Base-by-base conservation (phyloP, 176 grass and related monocot species). In the Chrysopogon serrulatus region DNA sequence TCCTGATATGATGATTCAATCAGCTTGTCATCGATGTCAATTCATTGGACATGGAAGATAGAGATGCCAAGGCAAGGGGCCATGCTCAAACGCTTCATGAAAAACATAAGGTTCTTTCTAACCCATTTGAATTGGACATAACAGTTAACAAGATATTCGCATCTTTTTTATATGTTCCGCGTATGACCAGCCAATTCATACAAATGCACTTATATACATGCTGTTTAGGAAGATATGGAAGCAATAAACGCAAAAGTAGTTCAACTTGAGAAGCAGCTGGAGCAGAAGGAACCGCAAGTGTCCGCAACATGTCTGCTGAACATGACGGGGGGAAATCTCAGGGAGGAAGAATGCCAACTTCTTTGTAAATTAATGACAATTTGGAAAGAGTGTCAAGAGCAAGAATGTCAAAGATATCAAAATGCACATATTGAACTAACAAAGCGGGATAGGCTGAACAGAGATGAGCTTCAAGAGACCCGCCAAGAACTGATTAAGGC, bases 401-500 rank as follows among this genome's bases (percentile, higher is more conserved):
- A 85, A 37, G 71, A 89, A 39, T 0, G 0, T 19, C 8, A 41
- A 61, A 80, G 9, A 49, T 17, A 76, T 15, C 19, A 19, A 16
- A 47, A 34, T 19, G 45, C n/a, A 40, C 60, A n/a, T 39, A 9
- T 61, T 41, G 49, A 85, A 0, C 49, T 81, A 35, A 63, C 45
- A 0, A 60, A 63, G 21, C 74, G 77, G 76, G 24, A 81, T 5
- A 10, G 8, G 5, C 5, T 14, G 10, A 85, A 76, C 39, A 40
- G 0, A 17, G 4, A 81, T 24, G 70, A 69, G 76, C 61, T 89
- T 57, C 49, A 76, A 80, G 77, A 89, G 48, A 36, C 23, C 31
- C 62, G 18, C 12, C 62, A 81, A 75, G 82, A 81, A 56, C 10
- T 85, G 82, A 59, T 89, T 24, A 31, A 80, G 76, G 87, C 80